Evolutionary conservation across 805 yeast genomes (phyloP).

Genomic region (Lachancea thermotolerans): DNA sequence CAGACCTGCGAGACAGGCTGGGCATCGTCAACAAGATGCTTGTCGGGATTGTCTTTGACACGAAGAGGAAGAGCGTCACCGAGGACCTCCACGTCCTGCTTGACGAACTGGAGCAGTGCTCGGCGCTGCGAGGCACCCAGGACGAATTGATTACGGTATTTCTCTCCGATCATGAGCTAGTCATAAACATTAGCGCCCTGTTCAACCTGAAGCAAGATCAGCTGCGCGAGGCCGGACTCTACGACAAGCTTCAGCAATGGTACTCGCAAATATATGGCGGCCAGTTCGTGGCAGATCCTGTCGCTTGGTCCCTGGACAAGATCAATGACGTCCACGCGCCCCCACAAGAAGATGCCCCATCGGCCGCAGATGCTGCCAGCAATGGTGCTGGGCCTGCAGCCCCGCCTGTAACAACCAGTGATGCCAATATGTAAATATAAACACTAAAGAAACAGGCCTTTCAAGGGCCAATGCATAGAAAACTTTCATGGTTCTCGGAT

Average conservation of each 20-base stretch:
- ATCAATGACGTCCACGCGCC: not conserved
- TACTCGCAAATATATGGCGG: conserved; percentile 19
- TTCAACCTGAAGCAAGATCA: conserved; percentile 20
- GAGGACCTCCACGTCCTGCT: conserved; percentile 22
- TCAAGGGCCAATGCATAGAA: too few species aligned
- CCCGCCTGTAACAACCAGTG: not conserved
- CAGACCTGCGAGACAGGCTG: conserved; percentile 24
- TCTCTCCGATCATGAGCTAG: conserved; percentile 22
- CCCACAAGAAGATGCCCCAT: not conserved
- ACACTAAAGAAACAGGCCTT: too few species aligned
- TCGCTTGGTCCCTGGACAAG: conserved; percentile 13
- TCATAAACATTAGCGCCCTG: conserved; percentile 22
- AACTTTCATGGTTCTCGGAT: not conserved
- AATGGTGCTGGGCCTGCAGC: not conserved
- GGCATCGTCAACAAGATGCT: conserved; percentile 20
- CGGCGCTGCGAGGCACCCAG: conserved; percentile 19
- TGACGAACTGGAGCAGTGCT: conserved; percentile 25
- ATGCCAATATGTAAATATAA: too few species aligned
- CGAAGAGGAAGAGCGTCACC: not conserved
- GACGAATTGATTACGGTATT: conserved; percentile 26
- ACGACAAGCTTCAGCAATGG: conserved; percentile 19
- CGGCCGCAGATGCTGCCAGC: not conserved
- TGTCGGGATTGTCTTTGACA: conserved; percentile 10
- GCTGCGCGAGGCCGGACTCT: conserved; percentile 18
- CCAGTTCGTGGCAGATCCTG: conserved; percentile 17